Percentiles rank a stretch among this genome's conserved stretches.
phyloP scores from a whole-genome alignment of 2,329 filamentous ascomycete species.

The Cladophialophora exuberans region DNA sequence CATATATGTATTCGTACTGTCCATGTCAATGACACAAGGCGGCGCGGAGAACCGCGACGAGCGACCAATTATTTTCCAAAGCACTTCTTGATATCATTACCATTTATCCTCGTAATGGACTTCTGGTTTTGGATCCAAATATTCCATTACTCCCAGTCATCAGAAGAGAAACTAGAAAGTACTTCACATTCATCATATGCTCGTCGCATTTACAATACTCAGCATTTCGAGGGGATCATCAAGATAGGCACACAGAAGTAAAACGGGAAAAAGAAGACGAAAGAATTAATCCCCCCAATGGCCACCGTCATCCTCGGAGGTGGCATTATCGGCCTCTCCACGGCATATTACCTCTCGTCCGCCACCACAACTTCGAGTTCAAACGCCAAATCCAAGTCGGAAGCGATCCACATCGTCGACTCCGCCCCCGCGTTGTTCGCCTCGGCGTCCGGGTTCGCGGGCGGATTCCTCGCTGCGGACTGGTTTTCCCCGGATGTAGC shows the following conservation, averaged over 20 bases:
- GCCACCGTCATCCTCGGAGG: conserved; percentile 69
- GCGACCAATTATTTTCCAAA: too few species aligned
- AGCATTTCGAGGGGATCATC: not conserved
- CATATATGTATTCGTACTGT: too few species aligned
- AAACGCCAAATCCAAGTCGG: too few species aligned
- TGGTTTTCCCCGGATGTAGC: conserved; percentile 67
- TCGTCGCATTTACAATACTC: too few species aligned
- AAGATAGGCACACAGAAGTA: not conserved
- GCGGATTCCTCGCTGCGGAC: conserved; percentile 72
- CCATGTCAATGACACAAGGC: too few species aligned
- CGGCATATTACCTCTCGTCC: conserved; percentile 70
- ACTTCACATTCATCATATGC: too few species aligned
- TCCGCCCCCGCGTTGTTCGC: conserved; percentile 65
- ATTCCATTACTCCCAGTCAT: too few species aligned
- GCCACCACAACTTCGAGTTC: conserved; percentile 42
- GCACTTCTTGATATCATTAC: too few species aligned
- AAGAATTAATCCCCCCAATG: conserved; percentile 34
- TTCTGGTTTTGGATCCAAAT: too few species aligned
- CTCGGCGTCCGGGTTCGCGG: conserved; percentile 74
- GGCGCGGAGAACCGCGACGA: too few species aligned
- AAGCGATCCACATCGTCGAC: conserved; percentile 66
- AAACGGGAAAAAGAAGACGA: not conserved
- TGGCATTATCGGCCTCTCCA: conserved; percentile 71
- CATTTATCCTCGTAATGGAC: too few species aligned
- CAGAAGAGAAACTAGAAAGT: too few species aligned